Evolutionary conservation across 441 rosid species (phyloP).

Genomic region (Macaranga tanarius): DNA sequence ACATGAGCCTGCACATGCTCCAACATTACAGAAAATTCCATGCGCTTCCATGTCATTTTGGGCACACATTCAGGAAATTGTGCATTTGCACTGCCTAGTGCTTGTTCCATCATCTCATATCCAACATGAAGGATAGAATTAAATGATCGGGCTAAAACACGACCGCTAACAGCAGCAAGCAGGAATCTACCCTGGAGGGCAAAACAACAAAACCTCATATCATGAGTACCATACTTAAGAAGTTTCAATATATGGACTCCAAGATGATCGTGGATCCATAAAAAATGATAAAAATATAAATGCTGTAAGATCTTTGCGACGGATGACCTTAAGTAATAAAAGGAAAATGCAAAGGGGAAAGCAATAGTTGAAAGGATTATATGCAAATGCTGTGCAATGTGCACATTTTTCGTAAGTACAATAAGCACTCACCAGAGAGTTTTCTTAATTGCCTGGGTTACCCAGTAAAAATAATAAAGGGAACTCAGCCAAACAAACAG

Average conservation of each 20-base stretch:
- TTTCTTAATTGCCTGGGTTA: background rate
- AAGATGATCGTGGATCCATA: constrained; percentile 8
- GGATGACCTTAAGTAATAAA: background rate
- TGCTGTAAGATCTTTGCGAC: background rate
- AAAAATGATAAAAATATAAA: too few relatives aligned
- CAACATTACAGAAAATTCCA: constrained; percentile 94
- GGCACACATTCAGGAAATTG: constrained; percentile 70
- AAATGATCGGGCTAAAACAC: constrained; percentile 89
- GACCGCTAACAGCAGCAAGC: constrained; percentile 97
- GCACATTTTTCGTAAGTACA: background rate
- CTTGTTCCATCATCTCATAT: constrained; percentile 75
- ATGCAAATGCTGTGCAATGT: background rate
- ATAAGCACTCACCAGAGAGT: background rate
- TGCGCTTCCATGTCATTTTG: constrained; percentile 90
- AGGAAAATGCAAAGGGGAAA: background rate
- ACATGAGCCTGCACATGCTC: constrained; percentile 99
- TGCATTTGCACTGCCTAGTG: constrained; percentile 53
- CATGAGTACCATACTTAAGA: constrained; percentile 10
- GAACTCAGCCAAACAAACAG: background rate
- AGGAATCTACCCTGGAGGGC: constrained; percentile 86
- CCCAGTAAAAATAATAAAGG: background rate
- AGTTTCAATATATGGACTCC: constrained; percentile 12
- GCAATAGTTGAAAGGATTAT: background rate
- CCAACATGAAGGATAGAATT: constrained; percentile 87
- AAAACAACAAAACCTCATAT: constrained; percentile 12